Percentiles rank a stretch among this genome's conserved stretches.
These are phyloP conservation scores for Aspergillus calidoustus DNA, from an alignment of 2,329 filamentous ascomycete genomes.

Conservation along the genomic window DNA sequence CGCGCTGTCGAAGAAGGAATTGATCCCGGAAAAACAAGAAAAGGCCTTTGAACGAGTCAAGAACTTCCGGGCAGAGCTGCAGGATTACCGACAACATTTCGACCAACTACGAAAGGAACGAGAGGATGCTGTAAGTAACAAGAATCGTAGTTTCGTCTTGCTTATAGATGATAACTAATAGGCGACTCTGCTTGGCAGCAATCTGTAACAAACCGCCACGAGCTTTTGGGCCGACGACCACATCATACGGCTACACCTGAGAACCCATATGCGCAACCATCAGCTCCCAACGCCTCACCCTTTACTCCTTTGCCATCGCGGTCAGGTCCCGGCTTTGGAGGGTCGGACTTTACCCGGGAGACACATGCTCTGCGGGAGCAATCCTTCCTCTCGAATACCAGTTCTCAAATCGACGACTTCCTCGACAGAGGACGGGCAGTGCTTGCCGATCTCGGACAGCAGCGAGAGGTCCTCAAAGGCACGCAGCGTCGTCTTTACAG, in stretches of 20 bases:
- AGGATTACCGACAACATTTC: slow-evolving; percentile 78
- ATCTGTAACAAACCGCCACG: slow-evolving; percentile 71
- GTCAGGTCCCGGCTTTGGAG: slow-evolving; percentile 51
- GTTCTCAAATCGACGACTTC: slow-evolving; percentile 89
- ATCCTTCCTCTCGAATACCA: slow-evolving; percentile 80
- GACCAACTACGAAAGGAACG: slow-evolving; percentile 75
- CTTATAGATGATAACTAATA: slow-evolving; percentile 1
- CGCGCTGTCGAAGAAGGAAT: slow-evolving; percentile 80
- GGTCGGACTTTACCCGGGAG: slow-evolving; percentile 70
- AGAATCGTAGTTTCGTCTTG: not conserved
- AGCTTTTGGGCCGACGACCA: slow-evolving; percentile 83
- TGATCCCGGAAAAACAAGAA: slow-evolving; percentile 87
- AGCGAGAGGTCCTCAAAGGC: slow-evolving; percentile 92
- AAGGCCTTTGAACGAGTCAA: slow-evolving; percentile 86
- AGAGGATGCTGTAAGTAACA: slow-evolving; percentile 67
- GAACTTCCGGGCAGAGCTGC: slow-evolving; percentile 81
- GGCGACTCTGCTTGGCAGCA: slow-evolving; percentile 40
- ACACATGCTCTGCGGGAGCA: slow-evolving; percentile 86
- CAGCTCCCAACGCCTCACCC: slow-evolving; percentile 47
- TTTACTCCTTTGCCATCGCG: slow-evolving; percentile 44
- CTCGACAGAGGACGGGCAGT: slow-evolving; percentile 89
- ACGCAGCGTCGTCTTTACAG: slow-evolving; percentile 90
- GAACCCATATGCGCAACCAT: slow-evolving; percentile 81
- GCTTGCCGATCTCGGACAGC: slow-evolving; percentile 82
- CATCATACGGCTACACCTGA: slow-evolving; percentile 81